Evolutionary conservation across 2,329 filamentous ascomycete genomes (phyloP), one percentile per base, ranked within the genome.

Genomic region (Venturia pyrina): DNA sequence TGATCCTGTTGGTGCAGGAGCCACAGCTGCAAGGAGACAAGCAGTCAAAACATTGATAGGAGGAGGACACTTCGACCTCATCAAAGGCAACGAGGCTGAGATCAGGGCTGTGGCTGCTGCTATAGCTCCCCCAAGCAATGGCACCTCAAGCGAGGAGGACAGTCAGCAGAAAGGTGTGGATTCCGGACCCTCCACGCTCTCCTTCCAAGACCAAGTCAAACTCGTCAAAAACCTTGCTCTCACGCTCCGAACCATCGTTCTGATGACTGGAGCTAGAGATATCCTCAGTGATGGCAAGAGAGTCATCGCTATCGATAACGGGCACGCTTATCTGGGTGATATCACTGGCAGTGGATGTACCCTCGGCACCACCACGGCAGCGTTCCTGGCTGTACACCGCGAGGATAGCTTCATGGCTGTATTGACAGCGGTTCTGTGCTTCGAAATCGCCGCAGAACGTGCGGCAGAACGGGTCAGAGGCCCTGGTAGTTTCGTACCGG

Each of bases 61-160:
- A 0, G 82, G 81, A 2, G 92, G 91, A 48, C 90, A 90, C 75
- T 90, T 96, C 71, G 86, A 91, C 75, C 81, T 97, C 53, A 93
- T 98, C 77, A 98, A 98, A 75, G 93, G 93, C 62, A 98, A 98
- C 76, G 91, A 96, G 74, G 87, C 89, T 65, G 95, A 98, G 76
- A 92, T 98, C 68, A 84, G 83, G 11, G 66, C 69, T 3, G 71
- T 73, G 1, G 71, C 70, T 48, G 89, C 88, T 53, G 80, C 83
- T 56, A 77, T 40, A 40, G 6, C 37, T 40, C 6, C n/a, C n/a
- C 6, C n/a, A 24, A 50, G n/a, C n/a, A 50, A 50, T 5, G 46
- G 10, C 11, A 21, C 28, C 28, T 28, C 46, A 50, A 11, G 3
- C 2, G 3, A 50, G 3, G 66, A 32, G 6, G 24, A 15, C 17